phyloP scores from a whole-genome alignment of 2,329 filamentous ascomycete genomes.

The Paecilomyces formosus region DNA sequence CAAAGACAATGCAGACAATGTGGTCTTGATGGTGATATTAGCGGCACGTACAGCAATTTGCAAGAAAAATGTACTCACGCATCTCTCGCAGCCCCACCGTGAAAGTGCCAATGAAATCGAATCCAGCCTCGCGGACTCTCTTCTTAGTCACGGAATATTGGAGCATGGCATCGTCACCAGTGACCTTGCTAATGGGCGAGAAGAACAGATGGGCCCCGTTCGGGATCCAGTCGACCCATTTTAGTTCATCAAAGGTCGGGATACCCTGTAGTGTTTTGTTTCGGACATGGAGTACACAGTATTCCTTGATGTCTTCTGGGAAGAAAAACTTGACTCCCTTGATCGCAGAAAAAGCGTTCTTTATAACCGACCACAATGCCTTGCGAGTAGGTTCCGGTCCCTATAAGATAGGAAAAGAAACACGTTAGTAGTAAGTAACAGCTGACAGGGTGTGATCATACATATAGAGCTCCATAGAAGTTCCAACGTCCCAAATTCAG shows the following conservation, averaged over 20 bases:
- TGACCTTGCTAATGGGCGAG: slow-evolving; percentile 45
- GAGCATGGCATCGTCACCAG: slow-evolving; percentile 39
- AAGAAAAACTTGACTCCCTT: slow-evolving; percentile 37
- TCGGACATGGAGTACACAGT: slow-evolving; percentile 20
- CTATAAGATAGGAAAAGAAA: slow-evolving; percentile 8
- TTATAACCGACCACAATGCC: slow-evolving; percentile 32
- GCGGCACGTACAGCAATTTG: not conserved
- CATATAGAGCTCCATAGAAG: slow-evolving; percentile 41
- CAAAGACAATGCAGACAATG: slow-evolving; percentile 49
- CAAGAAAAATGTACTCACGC: slow-evolving; percentile 15
- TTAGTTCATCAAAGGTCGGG: slow-evolving; percentile 26
- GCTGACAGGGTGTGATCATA: not conserved
- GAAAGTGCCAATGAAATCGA: slow-evolving; percentile 47
- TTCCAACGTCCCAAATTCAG: slow-evolving; percentile 42
- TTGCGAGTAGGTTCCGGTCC: slow-evolving; percentile 25
- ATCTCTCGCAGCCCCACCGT: slow-evolving; percentile 47
- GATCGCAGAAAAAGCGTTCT: slow-evolving; percentile 36
- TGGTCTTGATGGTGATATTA: slow-evolving; percentile 24
- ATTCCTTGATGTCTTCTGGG: slow-evolving; percentile 31
- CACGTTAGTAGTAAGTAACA: not conserved
- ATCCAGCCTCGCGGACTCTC: slow-evolving; percentile 35
- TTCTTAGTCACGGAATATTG: slow-evolving; percentile 38
- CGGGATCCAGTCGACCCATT: slow-evolving; percentile 46
- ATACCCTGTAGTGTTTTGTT: slow-evolving; percentile 16
- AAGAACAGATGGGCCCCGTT: slow-evolving; percentile 49